phyloP scores from a whole-genome alignment of 176 grass and related monocot genomes.

The Rhynchospora tenuis region DNA sequence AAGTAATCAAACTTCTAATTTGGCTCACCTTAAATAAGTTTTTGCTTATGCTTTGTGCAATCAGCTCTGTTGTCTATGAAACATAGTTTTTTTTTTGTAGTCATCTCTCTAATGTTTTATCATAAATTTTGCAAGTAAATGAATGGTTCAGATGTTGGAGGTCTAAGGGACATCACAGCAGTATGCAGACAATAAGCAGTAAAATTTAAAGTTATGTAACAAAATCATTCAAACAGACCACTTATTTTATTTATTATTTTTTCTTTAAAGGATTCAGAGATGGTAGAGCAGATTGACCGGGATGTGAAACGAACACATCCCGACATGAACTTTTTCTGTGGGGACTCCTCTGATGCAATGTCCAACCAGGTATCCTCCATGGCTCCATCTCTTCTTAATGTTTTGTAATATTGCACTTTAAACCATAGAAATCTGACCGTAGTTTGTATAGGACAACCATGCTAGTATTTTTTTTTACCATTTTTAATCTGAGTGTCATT shows the following conservation, averaged over 20 bases:
- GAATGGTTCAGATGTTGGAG: background rate
- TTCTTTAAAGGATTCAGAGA: conserved; percentile 47
- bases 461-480: background rate
- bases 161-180: background rate
- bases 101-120: background rate
- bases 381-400: background rate
- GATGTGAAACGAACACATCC: conserved; percentile 92
- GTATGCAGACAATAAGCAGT: background rate
- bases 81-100: background rate
- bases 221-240: conserved; percentile 1
- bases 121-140: background rate
- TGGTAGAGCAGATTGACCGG: conserved; percentile 85
- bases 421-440: background rate
- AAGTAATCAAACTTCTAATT: background rate
- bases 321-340: conserved; percentile 86
- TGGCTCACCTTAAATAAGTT: background rate
- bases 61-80: background rate
- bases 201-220: background rate
- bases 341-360: conserved; percentile 66
- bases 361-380: conserved; percentile 71
- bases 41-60: background rate
- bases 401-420: background rate
- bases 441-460: background rate
- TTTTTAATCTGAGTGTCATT: background rate
- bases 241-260: background rate